Evolutionary conservation across 371 early-diverging fungal genomes (phyloP).

Genomic region (Amoeboradix gromovi): DNA sequence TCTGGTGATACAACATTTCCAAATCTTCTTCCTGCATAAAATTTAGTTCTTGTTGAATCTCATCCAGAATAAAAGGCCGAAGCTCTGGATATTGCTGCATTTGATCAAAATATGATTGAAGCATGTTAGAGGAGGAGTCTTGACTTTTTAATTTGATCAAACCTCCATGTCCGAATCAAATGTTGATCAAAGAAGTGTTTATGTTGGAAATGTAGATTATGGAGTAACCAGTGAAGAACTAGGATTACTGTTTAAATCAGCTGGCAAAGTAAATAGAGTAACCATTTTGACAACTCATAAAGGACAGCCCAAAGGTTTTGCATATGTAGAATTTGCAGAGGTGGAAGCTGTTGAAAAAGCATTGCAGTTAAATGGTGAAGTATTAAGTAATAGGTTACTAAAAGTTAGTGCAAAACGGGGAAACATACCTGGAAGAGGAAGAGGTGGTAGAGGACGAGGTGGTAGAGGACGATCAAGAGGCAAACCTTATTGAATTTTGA

Average conservation of each 20-base stretch:
- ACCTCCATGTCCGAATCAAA: neutral
- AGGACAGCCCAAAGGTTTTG: slow-evolving; percentile 45
- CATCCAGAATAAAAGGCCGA: neutral
- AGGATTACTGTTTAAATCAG: neutral
- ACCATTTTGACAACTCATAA: neutral
- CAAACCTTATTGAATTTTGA: neutral
- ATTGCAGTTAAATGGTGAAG: slow-evolving; percentile 30
- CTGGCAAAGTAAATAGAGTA: neutral
- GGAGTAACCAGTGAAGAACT: neutral
- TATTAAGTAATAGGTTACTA: slow-evolving; percentile 3
- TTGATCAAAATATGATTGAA: neutral
- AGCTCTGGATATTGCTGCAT: neutral
- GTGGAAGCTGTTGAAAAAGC: slow-evolving; percentile 45
- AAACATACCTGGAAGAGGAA: neutral
- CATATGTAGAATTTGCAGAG: slow-evolving; percentile 68
- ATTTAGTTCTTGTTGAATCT: neutral
- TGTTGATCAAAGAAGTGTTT: neutral
- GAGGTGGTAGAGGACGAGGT: neutral
- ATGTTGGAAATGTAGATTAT: neutral
- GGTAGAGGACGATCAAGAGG: neutral
- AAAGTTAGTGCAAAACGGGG: neutral
- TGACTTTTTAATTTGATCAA: too few species aligned
- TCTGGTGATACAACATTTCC: neutral
- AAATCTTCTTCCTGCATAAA: neutral
- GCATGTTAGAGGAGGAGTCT: too few species aligned